Evolutionary conservation across 2,329 filamentous ascomycete genomes (phyloP).

Genomic region (Tolypocladium sp.): DNA sequence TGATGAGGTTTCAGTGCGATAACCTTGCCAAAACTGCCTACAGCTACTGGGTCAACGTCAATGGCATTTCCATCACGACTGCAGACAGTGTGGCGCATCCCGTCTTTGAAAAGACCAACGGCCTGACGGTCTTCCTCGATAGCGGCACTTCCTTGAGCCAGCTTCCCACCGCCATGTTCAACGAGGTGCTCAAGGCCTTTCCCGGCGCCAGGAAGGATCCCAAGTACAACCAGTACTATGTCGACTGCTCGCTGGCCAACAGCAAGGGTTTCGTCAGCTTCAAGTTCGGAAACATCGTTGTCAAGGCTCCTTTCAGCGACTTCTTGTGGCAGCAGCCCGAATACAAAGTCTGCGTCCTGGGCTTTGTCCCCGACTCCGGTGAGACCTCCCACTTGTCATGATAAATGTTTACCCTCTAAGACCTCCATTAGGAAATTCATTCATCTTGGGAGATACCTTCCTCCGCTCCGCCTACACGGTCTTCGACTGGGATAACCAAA

Average conservation of each 20-base stretch:
- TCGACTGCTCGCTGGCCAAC: conserved; percentile 26
- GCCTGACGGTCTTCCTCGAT: conserved; percentile 43
- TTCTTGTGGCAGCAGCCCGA: conserved; percentile 27
- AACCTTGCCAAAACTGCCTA: no score
- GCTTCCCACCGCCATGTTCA: conserved; percentile 44
- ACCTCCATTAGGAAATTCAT: neutral
- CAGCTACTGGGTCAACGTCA: conserved; percentile 22
- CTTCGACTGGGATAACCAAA: conserved; percentile 21
- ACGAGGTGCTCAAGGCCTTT: conserved; percentile 27
- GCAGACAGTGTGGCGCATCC: conserved; percentile 22
- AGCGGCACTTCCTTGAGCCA: conserved; percentile 56
- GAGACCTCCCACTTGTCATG: conserved; percentile 4
- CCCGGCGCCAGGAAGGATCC: conserved; percentile 30
- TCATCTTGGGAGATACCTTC: conserved; percentile 27
- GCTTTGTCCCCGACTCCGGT: conserved; percentile 24
- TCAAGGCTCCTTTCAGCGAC: conserved; percentile 30
- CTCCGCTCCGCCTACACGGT: conserved; percentile 27
- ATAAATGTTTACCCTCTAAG: no score
- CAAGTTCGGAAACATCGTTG: conserved; percentile 27
- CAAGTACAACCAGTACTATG: conserved; percentile 30
- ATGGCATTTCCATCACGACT: conserved; percentile 18
- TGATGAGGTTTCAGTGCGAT: neutral
- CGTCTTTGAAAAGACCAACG: conserved; percentile 27
- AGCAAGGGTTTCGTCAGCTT: conserved; percentile 28
- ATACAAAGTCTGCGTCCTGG: conserved; percentile 31